Evolutionary conservation across 371 early-diverging fungal species (phyloP), one percentile per base, ranked within the genome.

Genomic region (Syncephalastrum contaminatum): DNA sequence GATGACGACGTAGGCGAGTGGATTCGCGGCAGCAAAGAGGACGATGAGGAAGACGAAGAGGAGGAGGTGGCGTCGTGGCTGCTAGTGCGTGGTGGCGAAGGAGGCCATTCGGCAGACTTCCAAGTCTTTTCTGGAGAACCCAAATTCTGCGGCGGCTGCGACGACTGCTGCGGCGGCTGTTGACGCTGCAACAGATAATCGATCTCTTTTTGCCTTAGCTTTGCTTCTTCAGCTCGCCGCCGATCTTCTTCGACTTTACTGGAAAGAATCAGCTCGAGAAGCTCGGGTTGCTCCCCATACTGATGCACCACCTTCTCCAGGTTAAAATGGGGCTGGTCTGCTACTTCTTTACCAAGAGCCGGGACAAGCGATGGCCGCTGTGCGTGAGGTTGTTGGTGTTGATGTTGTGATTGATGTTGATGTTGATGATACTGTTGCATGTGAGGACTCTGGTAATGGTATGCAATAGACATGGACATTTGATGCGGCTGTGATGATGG

Each of bases 201-300:
- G 42, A 81, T 64, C 59, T 81, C 78, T 57, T 68, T 68, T 45
- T 69, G 69, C 44, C 69, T 60, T 51, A 79, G 60, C 41, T 71
- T 70, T 1, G 81, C 78, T 61, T 81, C 81, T 49, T 81, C 81
- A 7, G 81, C 74, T 64, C 69, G 70, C 30, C 82, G 80, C 43
- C 75, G 69, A 58, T 82, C 82, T 51, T 82, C 82, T 51, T 82
- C 80, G 1, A 77, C 75, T 63, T 79, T 82, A 47, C 77, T 73
- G 6, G 74, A 67, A 22, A 82, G 66, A 39, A 82, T 82, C 43
- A 82, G 42, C 41, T 76, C 75, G 2, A 82, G 60, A 13, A 82
- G 66, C 19, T 82, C 80, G 5, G 80, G 82, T 47, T 79, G 77
- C 13, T 63, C 53, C 5, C 66, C 55, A 39, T 75, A 82, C 22